Conservation (phyloP, 31 red algal species). For the Asparagopsis taxiformis region DNA sequence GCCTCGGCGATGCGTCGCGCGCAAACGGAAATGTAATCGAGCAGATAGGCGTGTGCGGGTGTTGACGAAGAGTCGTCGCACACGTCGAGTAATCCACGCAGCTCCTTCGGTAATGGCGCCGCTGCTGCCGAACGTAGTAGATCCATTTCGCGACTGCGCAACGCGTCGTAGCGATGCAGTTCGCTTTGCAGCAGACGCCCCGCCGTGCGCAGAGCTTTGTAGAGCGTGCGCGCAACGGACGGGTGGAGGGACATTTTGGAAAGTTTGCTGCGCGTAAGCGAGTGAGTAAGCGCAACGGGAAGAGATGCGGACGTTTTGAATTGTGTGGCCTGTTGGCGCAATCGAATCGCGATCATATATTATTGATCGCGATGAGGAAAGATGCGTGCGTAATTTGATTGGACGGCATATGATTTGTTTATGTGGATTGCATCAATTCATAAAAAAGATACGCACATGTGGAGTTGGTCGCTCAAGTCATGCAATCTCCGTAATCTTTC, state of each 20-base stretch:
- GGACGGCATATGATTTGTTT: too few species aligned
- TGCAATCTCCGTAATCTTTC: too few species aligned
- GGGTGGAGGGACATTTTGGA: constrained; percentile 5
- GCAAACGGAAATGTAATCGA: background rate
- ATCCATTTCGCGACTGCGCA: constrained; percentile 4
- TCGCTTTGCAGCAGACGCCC: background rate
- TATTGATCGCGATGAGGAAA: too few species aligned
- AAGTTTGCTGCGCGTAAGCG: background rate
- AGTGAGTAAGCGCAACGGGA: background rate
- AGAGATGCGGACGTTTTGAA: too few species aligned
- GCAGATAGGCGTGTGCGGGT: too few species aligned
- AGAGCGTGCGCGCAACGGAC: constrained; percentile 9
- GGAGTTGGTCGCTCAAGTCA: too few species aligned
- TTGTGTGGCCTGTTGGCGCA: too few species aligned
- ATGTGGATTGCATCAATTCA: too few species aligned
- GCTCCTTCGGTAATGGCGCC: constrained; percentile 12
- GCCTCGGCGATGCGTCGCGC: constrained; percentile 14
- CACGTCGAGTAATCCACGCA: constrained; percentile 18
- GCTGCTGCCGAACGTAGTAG: constrained; percentile 1
- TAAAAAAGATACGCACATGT: too few species aligned
- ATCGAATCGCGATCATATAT: too few species aligned
- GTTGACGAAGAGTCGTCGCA: too few species aligned
- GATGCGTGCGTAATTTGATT: too few species aligned
- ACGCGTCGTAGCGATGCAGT: background rate
- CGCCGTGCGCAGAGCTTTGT: background rate